Percentiles rank a stretch among this genome's conserved stretches.
phyloP scores from a whole-genome alignment of 495 filamentous ascomycete species.

The Thermothielavioides terrestris region DNA sequence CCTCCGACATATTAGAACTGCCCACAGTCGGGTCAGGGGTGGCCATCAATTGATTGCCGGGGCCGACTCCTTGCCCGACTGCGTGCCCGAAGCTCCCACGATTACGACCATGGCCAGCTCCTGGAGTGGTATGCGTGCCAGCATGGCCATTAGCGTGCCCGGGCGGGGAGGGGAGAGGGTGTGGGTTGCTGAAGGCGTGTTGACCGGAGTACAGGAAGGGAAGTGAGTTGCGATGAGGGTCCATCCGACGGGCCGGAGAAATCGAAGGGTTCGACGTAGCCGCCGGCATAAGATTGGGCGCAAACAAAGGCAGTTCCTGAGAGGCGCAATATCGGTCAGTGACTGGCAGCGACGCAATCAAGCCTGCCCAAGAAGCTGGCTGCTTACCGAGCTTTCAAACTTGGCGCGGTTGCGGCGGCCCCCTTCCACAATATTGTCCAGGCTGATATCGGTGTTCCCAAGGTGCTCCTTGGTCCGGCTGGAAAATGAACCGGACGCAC shows the following conservation, averaged over 20 bases:
- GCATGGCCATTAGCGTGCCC: constrained; percentile 51
- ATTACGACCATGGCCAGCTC: constrained; percentile 53
- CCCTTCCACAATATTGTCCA: constrained; percentile 96
- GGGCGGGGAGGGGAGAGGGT: constrained; percentile 69
- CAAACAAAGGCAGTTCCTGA: constrained; percentile 91
- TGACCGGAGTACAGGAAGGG: constrained; percentile 65
- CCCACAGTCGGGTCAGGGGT: constrained; percentile 92
- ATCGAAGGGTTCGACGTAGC: constrained; percentile 83
- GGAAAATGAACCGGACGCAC: constrained; percentile 62
- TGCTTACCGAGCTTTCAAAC: constrained; percentile 90
- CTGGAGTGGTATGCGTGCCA: constrained; percentile 47
- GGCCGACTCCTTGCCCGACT: constrained; percentile 23
- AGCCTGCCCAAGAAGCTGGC: not conserved
- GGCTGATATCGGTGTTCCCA: constrained; percentile 91
- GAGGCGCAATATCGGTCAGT: constrained; percentile 11
- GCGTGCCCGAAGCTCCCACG: constrained; percentile 53
- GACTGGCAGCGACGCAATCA: not conserved
- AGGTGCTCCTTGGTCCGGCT: constrained; percentile 71
- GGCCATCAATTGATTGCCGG: constrained; percentile 50
- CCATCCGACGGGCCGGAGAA: constrained; percentile 73
- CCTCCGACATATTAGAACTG: constrained; percentile 93
- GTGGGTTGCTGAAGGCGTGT: constrained; percentile 62
- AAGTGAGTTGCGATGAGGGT: constrained; percentile 47
- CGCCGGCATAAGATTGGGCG: constrained; percentile 84
- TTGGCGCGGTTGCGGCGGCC: constrained; percentile 91